These are phyloP conservation scores for Neurospora cerealis DNA, from an alignment of 495 filamentous ascomycete genomes.

Conservation along the genomic window DNA sequence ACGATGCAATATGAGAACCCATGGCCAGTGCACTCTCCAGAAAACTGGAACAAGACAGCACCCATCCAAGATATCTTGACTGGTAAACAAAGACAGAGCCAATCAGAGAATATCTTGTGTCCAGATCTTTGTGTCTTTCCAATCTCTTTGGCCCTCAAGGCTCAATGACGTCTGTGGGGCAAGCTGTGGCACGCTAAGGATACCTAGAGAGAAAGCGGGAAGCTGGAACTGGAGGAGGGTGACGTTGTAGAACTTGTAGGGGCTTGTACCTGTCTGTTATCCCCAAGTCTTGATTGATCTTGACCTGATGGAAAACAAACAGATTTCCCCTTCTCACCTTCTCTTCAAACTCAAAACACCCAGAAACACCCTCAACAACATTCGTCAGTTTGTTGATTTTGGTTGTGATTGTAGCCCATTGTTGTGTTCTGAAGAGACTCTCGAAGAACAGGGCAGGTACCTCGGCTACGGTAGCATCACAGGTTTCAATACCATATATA, in stretches of 20 bases:
- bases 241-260: not conserved
- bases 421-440: not conserved
- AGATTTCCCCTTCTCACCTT: not conserved
- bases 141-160: not conserved
- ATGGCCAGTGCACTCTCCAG: not conserved
- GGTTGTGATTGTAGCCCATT: not conserved
- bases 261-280: not conserved
- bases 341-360: not conserved
- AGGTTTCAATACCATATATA: not conserved
- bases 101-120: not conserved
- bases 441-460: not conserved
- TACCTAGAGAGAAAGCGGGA: not conserved
- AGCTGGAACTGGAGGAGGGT: not conserved
- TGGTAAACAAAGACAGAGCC: not conserved
- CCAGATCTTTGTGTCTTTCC: not conserved
- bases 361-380: not conserved
- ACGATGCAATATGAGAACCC: not conserved
- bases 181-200: constrained; percentile 3
- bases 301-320: not conserved
- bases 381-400: not conserved
- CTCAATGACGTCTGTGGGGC: constrained; percentile 13
- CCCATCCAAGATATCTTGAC: not conserved
- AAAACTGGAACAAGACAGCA: not conserved
- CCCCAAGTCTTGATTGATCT: not conserved
- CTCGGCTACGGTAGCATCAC: not conserved